Conservation (phyloP, 106 monocot genomes). For the Dioscorea zingiberensis region DNA sequence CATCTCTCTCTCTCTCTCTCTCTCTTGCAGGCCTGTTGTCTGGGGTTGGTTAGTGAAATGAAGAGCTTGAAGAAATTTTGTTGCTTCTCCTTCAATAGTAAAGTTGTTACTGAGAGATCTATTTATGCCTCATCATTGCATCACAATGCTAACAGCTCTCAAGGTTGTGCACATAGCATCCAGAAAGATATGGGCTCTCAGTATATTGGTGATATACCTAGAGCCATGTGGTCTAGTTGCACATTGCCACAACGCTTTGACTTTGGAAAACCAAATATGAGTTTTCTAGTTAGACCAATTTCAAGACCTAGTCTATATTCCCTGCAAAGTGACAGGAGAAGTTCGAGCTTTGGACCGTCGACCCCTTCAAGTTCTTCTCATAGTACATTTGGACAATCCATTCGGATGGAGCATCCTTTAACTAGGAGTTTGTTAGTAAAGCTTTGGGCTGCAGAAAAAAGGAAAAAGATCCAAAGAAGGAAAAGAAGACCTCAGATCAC, state of each 20-base stretch:
- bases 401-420: conserved; percentile 4
- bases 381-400: not conserved
- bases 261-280: not conserved
- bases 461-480: not conserved
- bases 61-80: not conserved
- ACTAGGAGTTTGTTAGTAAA: conserved; percentile 30
- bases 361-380: not conserved
- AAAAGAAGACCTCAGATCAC: not conserved
- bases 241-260: too few relatives aligned
- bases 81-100: not conserved
- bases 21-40: not conserved
- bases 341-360: too few relatives aligned
- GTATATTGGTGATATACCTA: too few relatives aligned
- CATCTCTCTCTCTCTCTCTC: too few relatives aligned
- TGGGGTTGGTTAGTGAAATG: not conserved
- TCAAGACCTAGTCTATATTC: not conserved
- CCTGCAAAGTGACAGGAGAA: not conserved
- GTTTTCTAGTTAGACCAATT: not conserved
- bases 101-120: not conserved
- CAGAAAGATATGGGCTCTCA: too few relatives aligned
- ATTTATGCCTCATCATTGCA: not conserved
- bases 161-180: too few relatives aligned
- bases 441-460: conserved; percentile 29
- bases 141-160: not conserved
- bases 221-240: too few relatives aligned